Base-by-base conservation (phyloP, 169 alveolate genomes). In the Eimeria sp. region DNA sequence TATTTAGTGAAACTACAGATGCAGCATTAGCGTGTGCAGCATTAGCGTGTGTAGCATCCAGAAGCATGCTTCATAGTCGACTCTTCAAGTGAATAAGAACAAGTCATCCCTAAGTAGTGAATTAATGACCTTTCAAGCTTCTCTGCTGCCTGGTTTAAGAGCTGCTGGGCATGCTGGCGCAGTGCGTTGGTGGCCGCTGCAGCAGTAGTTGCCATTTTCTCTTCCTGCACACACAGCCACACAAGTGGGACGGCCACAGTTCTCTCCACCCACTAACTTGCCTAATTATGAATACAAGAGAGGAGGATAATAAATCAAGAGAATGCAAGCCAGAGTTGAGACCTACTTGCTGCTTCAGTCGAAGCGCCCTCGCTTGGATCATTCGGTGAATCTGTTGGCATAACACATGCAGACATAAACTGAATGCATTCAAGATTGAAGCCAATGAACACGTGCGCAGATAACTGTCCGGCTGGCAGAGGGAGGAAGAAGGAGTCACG, bases 91-190 rank as follows among this genome's bases (percentile, higher is more conserved):
- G n/a, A n/a, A 13, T 33, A 33, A 4, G 80, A 10, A 46, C 77
- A 0, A 11, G n/a, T n/a, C n/a, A 71, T 54, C 46, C 77, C 14
- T 68, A 11, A n/a, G 77, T 71, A 71, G 49, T 71, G 54, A 33
- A 72, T 58, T 27, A 85, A 78, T 27, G n/a, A 85, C 91, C 91
- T 85, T 40, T 60, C 91, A 40, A 85, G 91, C 62, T 85, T 85
- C 16, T 85, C 91, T 37, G 82, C 91, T 13, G 91, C 91, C 52
- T 85, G 60, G 80, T 85, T 85, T 30, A 85, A 62, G 62, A 85
- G 68, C 64, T 85, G 91, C 64, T 85, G 91, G 58, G 91, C 91
- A 85, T 85, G 72, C 33, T 40, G 91, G 43, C 91, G 91, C 46
- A 85, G 68, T 27, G 91, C 20, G 46, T 33, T 85, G 64, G 33